phyloP scores from a whole-genome alignment of 106 monocot genomes.

The Hemerocallis citrina region DNA sequence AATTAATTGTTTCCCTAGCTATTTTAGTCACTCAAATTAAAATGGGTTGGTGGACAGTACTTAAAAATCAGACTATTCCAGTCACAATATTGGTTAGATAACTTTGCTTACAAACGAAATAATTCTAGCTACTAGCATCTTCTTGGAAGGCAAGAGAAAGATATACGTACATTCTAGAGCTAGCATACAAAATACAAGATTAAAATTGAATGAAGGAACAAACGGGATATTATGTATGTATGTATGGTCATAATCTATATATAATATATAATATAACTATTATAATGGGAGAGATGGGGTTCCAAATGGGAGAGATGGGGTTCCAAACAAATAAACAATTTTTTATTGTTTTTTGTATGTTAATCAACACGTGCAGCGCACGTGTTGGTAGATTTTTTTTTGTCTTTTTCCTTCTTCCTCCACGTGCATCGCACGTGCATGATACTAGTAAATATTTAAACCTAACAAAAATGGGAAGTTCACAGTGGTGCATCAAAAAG shows the following conservation, averaged over 20 bases:
- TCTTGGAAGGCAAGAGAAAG: background rate
- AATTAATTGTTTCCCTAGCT: background rate
- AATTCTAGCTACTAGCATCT: background rate
- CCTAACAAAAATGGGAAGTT: no score
- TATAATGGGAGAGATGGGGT: no score
- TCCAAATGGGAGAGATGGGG: slow-evolving; percentile 95
- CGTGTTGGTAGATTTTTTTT: no score
- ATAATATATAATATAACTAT: no score
- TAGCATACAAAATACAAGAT: no score
- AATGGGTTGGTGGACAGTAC: background rate
- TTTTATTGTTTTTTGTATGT: no score
- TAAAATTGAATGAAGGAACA: slow-evolving; percentile 18
- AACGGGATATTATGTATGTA: slow-evolving; percentile 99
- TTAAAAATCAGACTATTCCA: background rate
- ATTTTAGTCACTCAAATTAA: background rate
- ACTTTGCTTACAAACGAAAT: background rate
- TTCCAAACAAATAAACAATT: slow-evolving; percentile 13
- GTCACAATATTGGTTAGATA: background rate
- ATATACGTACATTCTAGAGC: background rate
- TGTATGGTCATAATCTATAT: no score
- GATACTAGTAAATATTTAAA: no score
- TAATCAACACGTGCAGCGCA: no score
- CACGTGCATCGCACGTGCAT: no score
- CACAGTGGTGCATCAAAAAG: no score
- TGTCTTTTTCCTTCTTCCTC: no score